Percentiles rank a stretch among this genome's conserved stretches.
Evolutionary conservation across 192 early-diverging fungal genomes (phyloP).

Genomic region (Cetraspora pellucida): DNA sequence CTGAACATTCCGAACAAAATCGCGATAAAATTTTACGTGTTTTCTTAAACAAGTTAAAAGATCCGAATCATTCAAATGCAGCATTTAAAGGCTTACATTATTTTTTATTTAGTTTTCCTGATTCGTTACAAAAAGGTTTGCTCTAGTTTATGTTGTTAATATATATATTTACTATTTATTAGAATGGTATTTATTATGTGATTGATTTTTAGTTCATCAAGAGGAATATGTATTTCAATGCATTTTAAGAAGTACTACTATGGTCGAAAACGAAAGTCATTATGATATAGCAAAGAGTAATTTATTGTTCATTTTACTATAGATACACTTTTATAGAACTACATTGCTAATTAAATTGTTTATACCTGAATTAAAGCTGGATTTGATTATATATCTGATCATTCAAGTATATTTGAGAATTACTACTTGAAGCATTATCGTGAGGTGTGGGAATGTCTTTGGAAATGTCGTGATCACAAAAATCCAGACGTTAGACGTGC

Average conservation of each 20-base stretch:
- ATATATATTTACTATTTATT: neutral
- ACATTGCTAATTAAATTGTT: neutral
- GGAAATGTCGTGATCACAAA: constrained; percentile 10
- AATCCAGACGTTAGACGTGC: neutral
- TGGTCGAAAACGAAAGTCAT: neutral
- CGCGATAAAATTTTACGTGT: constrained; percentile 37
- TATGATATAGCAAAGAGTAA: constrained; percentile 12
- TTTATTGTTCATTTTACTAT: neutral
- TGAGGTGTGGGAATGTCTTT: constrained; percentile 9
- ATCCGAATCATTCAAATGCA: constrained; percentile 37
- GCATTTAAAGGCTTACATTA: constrained; percentile 42
- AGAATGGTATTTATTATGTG: neutral
- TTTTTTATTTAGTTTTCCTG: constrained; percentile 35
- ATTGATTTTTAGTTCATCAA: neutral
- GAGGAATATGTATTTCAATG: constrained; percentile 4
- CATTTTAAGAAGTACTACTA: neutral
- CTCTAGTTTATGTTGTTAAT: constrained; percentile 36
- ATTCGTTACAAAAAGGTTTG: constrained; percentile 34
- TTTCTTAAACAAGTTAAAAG: constrained; percentile 37
- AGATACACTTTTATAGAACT: too few relatives aligned
- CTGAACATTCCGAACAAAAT: constrained; percentile 29
- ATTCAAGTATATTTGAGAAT: constrained; percentile 3
- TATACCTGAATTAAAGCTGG: neutral
- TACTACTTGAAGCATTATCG: neutral
- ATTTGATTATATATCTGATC: constrained; percentile 9